Percentiles rank a stretch among this genome's conserved stretches.
phyloP scores from a whole-genome alignment of 352 stramenopile genomes.

The Phytophthora pinifolia region DNA sequence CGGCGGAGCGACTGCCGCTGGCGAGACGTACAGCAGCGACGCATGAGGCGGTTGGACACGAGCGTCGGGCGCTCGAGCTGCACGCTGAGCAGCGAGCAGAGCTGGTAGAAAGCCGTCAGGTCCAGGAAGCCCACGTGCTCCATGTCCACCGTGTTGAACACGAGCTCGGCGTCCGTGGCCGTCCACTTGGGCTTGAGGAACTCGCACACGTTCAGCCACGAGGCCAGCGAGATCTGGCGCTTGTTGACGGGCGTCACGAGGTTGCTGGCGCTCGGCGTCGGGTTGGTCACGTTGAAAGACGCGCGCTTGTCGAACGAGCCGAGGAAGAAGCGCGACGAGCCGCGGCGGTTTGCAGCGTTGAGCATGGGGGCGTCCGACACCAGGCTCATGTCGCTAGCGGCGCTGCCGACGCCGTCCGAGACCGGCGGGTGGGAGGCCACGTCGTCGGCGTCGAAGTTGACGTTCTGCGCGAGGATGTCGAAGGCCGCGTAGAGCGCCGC shows the following conservation, averaged over 20 bases:
- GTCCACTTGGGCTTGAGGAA: constrained; percentile 80
- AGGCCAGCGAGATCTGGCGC: constrained; percentile 63
- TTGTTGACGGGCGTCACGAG: constrained; percentile 50
- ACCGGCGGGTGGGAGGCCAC: constrained; percentile 8
- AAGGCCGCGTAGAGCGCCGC: constrained; percentile 75
- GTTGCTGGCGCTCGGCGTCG: constrained; percentile 19
- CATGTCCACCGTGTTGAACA: constrained; percentile 82
- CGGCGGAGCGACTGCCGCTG: constrained; percentile 53
- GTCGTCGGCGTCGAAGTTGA: constrained; percentile 47
- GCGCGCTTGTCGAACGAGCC: constrained; percentile 38
- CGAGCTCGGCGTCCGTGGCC: constrained; percentile 62
- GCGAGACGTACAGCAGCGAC: constrained; percentile 42
- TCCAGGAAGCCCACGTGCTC: constrained; percentile 63
- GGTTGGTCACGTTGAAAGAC: constrained; percentile 43
- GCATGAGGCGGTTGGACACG: constrained; percentile 45
- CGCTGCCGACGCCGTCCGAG: constrained; percentile 4
- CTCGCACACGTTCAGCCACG: constrained; percentile 71
- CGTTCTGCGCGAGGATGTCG: constrained; percentile 65
- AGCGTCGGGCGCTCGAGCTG: constrained; percentile 57
- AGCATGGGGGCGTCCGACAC: constrained; percentile 34
- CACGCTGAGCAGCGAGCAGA: constrained; percentile 76
- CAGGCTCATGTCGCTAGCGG: constrained; percentile 26
- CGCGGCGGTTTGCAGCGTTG: constrained; percentile 42
- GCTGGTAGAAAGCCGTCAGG: constrained; percentile 73
- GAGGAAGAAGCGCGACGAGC: constrained; percentile 66